Base-by-base conservation (phyloP, 1,284 basidiomycete species). In the Moesziomyces sp. region DNA sequence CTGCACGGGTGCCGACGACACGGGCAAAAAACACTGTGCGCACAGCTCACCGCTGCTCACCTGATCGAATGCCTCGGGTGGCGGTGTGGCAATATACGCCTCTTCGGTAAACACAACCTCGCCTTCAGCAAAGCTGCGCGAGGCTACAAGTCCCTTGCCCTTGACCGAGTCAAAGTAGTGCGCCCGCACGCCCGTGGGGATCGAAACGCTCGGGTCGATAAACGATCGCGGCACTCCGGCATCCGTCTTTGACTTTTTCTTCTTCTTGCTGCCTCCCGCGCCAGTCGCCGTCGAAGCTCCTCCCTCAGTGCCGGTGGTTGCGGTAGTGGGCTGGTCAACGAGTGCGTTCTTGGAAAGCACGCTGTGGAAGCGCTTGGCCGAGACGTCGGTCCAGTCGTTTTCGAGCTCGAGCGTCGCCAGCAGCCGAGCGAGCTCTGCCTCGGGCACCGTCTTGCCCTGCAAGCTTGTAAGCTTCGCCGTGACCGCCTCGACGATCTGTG, bases 91-190 rank as follows among this genome's bases (percentile, higher is more conserved):
- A 11, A 86, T 76, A 79, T 86, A 87, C 2, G 86, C 86, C 19
- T 86, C 85, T 81, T 95, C 93, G 64, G 90, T 91, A 91, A 93
- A 95, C 6, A 95, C 80, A 10, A 89, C 86, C 69, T 94, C 91
- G 0, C 91, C 92, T 75, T 89, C 87, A 13, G 85, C 84, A 60
- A 94, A 90, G 49, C 87, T 86, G 55, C 89, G 87, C 26, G 85
- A 88, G 1, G 92, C 91, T 0, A 94, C 88, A 30, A 95, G 86
- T 0, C 93, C 93, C 78, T 95, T 94, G 10, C 93, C 93, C 79
- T 91, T 93, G 65, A 87, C 85, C 55, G 87, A 86, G 52, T 89
- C 87, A 79, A 93, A 93, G 85, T 90, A 88, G 77, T 87, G 88
- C 2, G 91, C 90, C 55, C 88, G 86, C 13, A 92, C 87, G 16